Conservation (phyloP, 257 asterid species). For the Plantago major region DNA sequence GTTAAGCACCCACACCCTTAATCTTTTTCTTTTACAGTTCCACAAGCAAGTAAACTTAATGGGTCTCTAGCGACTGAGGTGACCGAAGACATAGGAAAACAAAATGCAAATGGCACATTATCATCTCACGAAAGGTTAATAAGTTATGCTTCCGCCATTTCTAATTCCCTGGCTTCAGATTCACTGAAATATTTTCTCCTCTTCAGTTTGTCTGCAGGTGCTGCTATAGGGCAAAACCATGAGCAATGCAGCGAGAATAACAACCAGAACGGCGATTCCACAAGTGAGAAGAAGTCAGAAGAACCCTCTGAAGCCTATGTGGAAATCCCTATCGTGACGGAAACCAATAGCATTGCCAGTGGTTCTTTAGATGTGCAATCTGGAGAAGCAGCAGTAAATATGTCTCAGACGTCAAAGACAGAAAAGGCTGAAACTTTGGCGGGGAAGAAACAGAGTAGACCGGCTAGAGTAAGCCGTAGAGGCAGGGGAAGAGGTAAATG, state of each 20-base stretch:
- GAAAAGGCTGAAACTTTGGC: background rate
- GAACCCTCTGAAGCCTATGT: background rate
- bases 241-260: slow-evolving; percentile 2
- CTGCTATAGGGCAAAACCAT: background rate
- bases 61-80: slow-evolving; percentile 6
- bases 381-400: background rate
- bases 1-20: background rate
- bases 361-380: slow-evolving; percentile 7
- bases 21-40: background rate
- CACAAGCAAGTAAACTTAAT: slow-evolving; percentile 4
- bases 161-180: no score
- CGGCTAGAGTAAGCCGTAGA: slow-evolving; percentile 4
- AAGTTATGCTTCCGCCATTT: background rate
- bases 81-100: background rate
- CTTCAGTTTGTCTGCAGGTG: background rate
- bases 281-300: background rate
- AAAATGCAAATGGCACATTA: slow-evolving; percentile 2
- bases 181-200: background rate
- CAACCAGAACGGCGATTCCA: slow-evolving; percentile 7
- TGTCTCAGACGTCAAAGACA: slow-evolving; percentile 5
- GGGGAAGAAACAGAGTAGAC: slow-evolving; percentile 4
- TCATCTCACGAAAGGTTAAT: background rate
- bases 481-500: slow-evolving; percentile 15
- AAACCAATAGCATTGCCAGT: slow-evolving; percentile 10
- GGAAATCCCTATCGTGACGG: slow-evolving; percentile 6